Base-by-base conservation (phyloP, 2,329 filamentous ascomycete genomes). In the Neofusicoccum kwambonambiense region DNA sequence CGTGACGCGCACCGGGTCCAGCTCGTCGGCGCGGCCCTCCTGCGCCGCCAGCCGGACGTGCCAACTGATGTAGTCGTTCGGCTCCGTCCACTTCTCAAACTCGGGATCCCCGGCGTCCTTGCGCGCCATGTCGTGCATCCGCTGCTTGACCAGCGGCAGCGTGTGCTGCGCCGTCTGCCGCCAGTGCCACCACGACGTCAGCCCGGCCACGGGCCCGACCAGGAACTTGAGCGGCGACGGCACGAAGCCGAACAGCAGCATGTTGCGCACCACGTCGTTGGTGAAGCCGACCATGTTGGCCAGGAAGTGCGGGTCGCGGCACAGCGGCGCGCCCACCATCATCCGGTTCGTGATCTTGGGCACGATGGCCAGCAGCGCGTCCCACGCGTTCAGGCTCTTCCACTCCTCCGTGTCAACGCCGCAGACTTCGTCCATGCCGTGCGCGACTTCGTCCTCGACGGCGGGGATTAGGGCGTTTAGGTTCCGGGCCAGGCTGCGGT, bases 41-140 rank as follows among this genome's bases (percentile, higher is more conserved):
- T 76, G 75, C 39, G 74, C 73, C 15, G 85, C 85, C 27, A 82
- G 78, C 15, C 81, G 79, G 64, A 87, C 84, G 51, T 79, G 77
- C 86, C 86, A 88, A 4, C 82, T 86, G 34, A 87, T 74, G 68
- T 83, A 86, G 73, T 87, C 85, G 54, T 87, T 84, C 0, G 84
- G 83, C 6, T 81, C 78, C 3, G 74, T 69, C 75, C 78, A 82
- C 27, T 80, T 77, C 63, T 77, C 79, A 2, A 73, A 76, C 15
- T 8, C 41, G 1, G 79, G 72, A 34, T 84, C 79, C 0, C 74
- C 75, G 2, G 77, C 76, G 60, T 81, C 80, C 60, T 75, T 78
- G 31, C 71, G 69, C 41, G 41, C 61, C 70, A 86, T 80, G 57
- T 82, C 77, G 11, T 76, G 69, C 8, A 87, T 74, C 0, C 86